phyloP scores from a whole-genome alignment of 2,329 filamentous ascomycete species.

The Myriangium duriaei region DNA sequence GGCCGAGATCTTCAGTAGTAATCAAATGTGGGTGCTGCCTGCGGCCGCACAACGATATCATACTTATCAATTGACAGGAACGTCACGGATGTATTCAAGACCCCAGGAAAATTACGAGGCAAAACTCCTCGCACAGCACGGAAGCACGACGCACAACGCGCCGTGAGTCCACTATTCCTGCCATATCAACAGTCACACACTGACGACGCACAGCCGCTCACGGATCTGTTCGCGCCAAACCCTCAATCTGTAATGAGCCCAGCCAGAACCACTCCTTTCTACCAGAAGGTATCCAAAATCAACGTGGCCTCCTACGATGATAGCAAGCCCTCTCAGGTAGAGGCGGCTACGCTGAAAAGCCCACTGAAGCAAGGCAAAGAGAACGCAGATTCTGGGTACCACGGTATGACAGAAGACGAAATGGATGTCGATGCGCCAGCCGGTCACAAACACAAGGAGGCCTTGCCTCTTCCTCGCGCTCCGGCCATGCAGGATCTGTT shows the following conservation, averaged over 20 bases:
- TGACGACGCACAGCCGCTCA: conserved; percentile 34
- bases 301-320: conserved; percentile 43
- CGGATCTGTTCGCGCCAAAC: conserved; percentile 36
- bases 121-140: conserved; percentile 65
- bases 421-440: conserved; percentile 26
- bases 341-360: conserved; percentile 21
- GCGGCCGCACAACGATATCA: conserved; percentile 3
- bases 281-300: conserved; percentile 45
- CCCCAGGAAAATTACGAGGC: conserved; percentile 68
- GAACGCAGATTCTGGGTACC: conserved; percentile 55
- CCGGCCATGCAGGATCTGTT: conserved; percentile 8
- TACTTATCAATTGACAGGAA: conserved; percentile 47
- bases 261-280: conserved; percentile 35
- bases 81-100: conserved; percentile 92
- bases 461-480: conserved; percentile 5
- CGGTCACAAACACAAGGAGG: conserved; percentile 1
- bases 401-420: conserved; percentile 50
- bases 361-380: conserved; percentile 23
- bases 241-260: conserved; percentile 19
- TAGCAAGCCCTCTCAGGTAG: conserved; percentile 14
- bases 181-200: conserved; percentile 44
- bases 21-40: conserved; percentile 57
- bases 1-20: conserved; percentile 79
- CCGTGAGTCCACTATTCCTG: conserved; percentile 48
- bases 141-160: conserved; percentile 46